phyloP scores from a whole-genome alignment of 371 early-diverging fungal genomes.

The Apophysomyces sp. region DNA sequence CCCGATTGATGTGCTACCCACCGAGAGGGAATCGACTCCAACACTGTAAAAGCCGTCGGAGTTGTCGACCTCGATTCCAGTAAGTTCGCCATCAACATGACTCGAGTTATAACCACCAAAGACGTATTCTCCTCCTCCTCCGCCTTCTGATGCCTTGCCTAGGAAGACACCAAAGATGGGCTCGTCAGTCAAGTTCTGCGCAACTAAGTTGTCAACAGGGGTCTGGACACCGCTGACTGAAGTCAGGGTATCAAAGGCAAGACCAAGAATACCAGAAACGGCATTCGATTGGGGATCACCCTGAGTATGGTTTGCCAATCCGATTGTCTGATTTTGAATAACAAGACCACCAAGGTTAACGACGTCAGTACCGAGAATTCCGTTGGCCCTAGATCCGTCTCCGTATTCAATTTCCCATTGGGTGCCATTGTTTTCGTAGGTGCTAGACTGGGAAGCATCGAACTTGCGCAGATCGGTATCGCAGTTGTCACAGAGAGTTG shows the following conservation, averaged over 20 bases:
- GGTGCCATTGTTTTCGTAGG: constrained; percentile 40
- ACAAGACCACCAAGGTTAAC: constrained; percentile 28
- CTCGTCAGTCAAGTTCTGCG: constrained; percentile 12
- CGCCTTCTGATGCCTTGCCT: constrained; percentile 10
- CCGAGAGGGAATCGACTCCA: neutral
- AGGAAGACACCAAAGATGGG: constrained; percentile 22
- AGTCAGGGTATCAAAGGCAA: constrained; percentile 51
- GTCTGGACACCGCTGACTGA: constrained; percentile 33
- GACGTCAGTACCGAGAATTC: constrained; percentile 25
- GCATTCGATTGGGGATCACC: constrained; percentile 10
- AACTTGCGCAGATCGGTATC: constrained; percentile 34
- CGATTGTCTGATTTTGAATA: constrained; percentile 24
- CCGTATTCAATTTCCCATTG: constrained; percentile 53
- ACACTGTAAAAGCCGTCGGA: constrained; percentile 16
- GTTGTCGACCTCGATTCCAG: constrained; percentile 35
- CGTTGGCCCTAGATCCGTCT: constrained; percentile 43
- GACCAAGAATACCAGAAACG: constrained; percentile 34
- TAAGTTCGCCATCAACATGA: constrained; percentile 34
- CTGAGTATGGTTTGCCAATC: constrained; percentile 20
- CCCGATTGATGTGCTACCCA: neutral
- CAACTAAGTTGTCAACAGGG: constrained; percentile 25
- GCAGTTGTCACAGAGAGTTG: constrained; percentile 37
- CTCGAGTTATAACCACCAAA: constrained; percentile 43
- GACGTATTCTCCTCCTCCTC: constrained; percentile 32
- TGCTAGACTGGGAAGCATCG: constrained; percentile 42